phyloP scores from a whole-genome alignment of 148 eudicot species.

The Agrostemma githago region DNA sequence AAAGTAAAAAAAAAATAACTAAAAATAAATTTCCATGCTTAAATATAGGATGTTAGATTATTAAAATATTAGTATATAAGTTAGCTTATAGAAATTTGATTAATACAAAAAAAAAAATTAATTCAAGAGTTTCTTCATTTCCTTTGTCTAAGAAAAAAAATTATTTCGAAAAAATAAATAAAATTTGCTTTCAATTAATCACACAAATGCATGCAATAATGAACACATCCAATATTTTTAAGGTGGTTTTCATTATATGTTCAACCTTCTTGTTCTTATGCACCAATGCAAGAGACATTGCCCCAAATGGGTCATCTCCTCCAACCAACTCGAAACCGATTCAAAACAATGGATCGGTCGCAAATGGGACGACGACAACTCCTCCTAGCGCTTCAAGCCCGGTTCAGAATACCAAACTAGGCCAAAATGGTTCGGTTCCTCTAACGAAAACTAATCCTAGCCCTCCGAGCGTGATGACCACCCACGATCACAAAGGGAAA shows the following conservation, averaged over 20 bases:
- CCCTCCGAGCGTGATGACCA: too few relatives aligned
- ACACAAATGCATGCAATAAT: not conserved
- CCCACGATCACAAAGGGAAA: too few relatives aligned
- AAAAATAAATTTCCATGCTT: too few relatives aligned
- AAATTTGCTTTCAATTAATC: not conserved
- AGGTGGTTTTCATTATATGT: not conserved
- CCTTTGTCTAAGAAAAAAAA: not conserved
- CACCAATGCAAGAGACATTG: not conserved
- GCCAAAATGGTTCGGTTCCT: not conserved
- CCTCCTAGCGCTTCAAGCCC: not conserved
- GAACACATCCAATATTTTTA: not conserved
- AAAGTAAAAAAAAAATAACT: too few relatives aligned
- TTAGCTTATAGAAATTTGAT: too few relatives aligned
- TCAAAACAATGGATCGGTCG: not conserved
- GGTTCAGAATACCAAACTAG: not conserved
- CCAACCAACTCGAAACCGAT: not conserved
- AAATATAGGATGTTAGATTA: too few relatives aligned
- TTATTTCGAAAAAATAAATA: not conserved
- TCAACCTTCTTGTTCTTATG: not conserved
- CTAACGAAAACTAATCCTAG: not conserved
- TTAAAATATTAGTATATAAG: too few relatives aligned
- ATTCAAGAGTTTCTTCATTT: not conserved
- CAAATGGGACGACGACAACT: too few relatives aligned
- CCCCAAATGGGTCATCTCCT: not conserved
- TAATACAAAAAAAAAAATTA: too few relatives aligned